phyloP scores from a whole-genome alignment of 177 flowering plant genomes.

The Telopea speciosissima region DNA sequence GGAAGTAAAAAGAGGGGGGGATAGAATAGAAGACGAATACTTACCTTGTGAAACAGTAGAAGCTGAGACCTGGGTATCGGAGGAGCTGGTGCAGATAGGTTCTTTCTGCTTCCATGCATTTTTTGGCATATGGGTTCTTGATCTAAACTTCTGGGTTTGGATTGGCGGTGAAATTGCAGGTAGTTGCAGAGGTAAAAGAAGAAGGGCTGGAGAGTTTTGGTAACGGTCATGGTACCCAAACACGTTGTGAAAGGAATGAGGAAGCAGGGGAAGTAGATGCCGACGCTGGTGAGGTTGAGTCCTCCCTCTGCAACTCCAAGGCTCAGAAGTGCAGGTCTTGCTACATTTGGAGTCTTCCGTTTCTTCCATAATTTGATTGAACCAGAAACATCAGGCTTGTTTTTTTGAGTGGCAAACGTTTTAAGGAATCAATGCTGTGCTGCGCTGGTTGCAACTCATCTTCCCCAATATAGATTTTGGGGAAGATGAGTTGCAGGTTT shows the following conservation, averaged over 20 bases:
- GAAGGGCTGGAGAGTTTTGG: slow-evolving; percentile 44
- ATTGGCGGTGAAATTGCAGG: too few relatives aligned
- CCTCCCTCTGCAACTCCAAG: too few relatives aligned
- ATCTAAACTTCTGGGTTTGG: too few relatives aligned
- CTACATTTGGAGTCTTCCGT: slow-evolving; percentile 36
- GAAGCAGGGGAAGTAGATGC: slow-evolving; percentile 20
- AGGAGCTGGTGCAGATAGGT: slow-evolving; percentile 51
- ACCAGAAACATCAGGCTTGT: too few relatives aligned
- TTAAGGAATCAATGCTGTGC: too few relatives aligned
- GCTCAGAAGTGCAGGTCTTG: slow-evolving; percentile 42
- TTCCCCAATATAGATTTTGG: too few relatives aligned
- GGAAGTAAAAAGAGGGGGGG: background rate
- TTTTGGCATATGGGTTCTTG: too few relatives aligned
- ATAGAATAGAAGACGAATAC: background rate
- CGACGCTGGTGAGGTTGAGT: slow-evolving; percentile 18
- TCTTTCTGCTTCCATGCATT: too few relatives aligned
- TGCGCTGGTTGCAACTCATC: too few relatives aligned
- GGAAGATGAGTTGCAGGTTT: too few relatives aligned
- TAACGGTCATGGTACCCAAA: slow-evolving; percentile 35
- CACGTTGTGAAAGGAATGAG: slow-evolving; percentile 23
- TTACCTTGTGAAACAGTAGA: slow-evolving; percentile 40
- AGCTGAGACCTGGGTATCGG: slow-evolving; percentile 34
- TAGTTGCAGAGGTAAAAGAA: too few relatives aligned
- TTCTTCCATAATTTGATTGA: slow-evolving; percentile 41
- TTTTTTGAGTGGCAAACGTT: too few relatives aligned